Evolutionary conservation across 768 basidiomycete species (phyloP).

Genomic region (Leccinum ochraceum): DNA sequence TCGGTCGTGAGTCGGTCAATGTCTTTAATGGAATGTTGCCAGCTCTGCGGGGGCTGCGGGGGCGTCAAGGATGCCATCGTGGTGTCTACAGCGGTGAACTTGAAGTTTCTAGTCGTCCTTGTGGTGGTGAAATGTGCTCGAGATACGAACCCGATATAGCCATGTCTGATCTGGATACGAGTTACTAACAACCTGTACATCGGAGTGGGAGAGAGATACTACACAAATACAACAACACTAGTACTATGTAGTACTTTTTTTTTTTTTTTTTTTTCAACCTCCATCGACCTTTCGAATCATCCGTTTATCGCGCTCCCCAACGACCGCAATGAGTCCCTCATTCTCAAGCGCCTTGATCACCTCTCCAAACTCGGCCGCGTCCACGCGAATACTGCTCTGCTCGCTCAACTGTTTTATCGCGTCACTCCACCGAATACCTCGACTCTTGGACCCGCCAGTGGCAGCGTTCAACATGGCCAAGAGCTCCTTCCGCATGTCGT

Average conservation of each 20-base stretch:
- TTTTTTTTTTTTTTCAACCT: slow-evolving; percentile 16
- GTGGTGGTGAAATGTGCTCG: slow-evolving; percentile 11
- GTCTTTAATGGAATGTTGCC: slow-evolving; percentile 70
- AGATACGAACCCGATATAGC: slow-evolving; percentile 21
- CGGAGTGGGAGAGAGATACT: background rate
- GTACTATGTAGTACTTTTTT: background rate
- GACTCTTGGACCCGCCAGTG: slow-evolving; percentile 44
- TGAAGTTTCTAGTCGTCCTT: slow-evolving; percentile 5
- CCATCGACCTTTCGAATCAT: slow-evolving; percentile 70
- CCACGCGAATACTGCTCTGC: slow-evolving; percentile 84
- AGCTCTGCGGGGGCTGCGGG: slow-evolving; percentile 65
- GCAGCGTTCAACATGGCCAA: slow-evolving; percentile 57
- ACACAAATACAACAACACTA: background rate
- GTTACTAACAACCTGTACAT: slow-evolving; percentile 9
- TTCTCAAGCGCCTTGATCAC: slow-evolving; percentile 77
- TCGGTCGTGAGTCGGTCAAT: slow-evolving; percentile 59
- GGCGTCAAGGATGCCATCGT: slow-evolving; percentile 54
- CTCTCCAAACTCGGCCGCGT: slow-evolving; percentile 77
- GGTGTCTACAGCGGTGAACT: slow-evolving; percentile 5
- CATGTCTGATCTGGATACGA: background rate
- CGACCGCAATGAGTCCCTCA: slow-evolving; percentile 83
- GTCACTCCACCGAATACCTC: slow-evolving; percentile 79
- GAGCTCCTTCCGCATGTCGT: slow-evolving; percentile 89
- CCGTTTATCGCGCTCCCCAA: slow-evolving; percentile 85
- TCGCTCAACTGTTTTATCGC: slow-evolving; percentile 75